Evolutionary conservation across 164 flowering plant genomes (phyloP), one percentile per base, ranked within the genome.

Genomic region (Aristolochia contorta): DNA sequence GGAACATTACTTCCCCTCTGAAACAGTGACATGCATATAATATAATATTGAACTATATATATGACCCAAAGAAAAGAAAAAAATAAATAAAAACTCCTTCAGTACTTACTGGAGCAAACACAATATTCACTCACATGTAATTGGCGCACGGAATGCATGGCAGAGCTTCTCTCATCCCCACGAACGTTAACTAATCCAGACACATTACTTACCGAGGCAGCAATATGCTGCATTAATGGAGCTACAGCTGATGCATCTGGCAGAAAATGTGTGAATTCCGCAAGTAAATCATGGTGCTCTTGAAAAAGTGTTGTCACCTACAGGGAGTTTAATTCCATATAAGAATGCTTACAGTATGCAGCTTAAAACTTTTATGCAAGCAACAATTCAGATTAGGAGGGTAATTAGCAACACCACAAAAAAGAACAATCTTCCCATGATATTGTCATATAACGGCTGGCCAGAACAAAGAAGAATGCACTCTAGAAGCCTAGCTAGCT

Each of bases 1-100:
- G 83, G 71, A 70, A 75, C 54, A 58, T 71, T 58, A 75, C 82
- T 78, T 51, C 84, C 91, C 75, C 75, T 85, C 95, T 89, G 82
- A 43, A 32, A 54, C 57, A 22, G 33, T 24, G 45, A 47, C 37
- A 69, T 18, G 58, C 32, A 57, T n/a, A n/a, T n/a, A 15, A 24
- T 45, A 20, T 7, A n/a, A n/a, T 8, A 63, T 27, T 27, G 14
- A 33, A n/a, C 5, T 8, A 24, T 53, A 13, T 15, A 51, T 22
- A 52, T 13, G 16, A 13, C 19, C 18, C 25, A 43, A 47, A n/a
- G n/a, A 19, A n/a, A 15, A 15, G 59, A 54, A 43, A 5, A n/a
- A n/a, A n/a, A n/a, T n/a, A n/a, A n/a, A n/a, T n/a, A n/a, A n/a
- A n/a, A n/a, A 18, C 16, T 10, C 57, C 20, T 30, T n/a, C n/a